A percentile compares a stretch with the other conserved stretches of the same genome.
These are phyloP conservation scores for Parafenestella ontariensis DNA, from an alignment of 2,329 filamentous ascomycete species.

Conservation along the genomic window DNA sequence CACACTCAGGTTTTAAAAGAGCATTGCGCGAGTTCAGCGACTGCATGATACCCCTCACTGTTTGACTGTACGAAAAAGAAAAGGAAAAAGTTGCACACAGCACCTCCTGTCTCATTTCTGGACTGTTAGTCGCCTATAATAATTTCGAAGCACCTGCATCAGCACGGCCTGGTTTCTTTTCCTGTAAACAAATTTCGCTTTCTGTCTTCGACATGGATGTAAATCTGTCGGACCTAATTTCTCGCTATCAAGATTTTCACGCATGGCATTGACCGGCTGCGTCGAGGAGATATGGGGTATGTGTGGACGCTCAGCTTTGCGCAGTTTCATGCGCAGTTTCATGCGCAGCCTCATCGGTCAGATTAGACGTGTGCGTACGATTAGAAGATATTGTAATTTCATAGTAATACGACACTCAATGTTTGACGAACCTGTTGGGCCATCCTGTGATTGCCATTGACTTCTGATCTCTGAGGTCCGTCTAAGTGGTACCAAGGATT, in stretches of 20 bases:
- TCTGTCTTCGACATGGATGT: slow-evolving; percentile 12
- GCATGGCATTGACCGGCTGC: slow-evolving; percentile 26
- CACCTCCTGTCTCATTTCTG: slow-evolving; percentile 20
- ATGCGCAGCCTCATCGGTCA: not conserved
- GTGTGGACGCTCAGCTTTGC: slow-evolving; percentile 1
- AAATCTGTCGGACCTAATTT: slow-evolving; percentile 22
- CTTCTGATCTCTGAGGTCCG: too few relatives aligned
- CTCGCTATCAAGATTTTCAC: slow-evolving; percentile 34
- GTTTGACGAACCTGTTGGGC: too few relatives aligned
- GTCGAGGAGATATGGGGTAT: slow-evolving; percentile 1
- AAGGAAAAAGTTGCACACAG: too few relatives aligned
- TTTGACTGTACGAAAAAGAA: slow-evolving; percentile 7
- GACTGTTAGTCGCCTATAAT: slow-evolving; percentile 15
- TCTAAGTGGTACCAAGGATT: too few relatives aligned
- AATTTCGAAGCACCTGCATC: slow-evolving; percentile 20
- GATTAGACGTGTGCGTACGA: not conserved
- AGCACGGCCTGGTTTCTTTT: slow-evolving; percentile 22
- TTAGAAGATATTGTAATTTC: not conserved
- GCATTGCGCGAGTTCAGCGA: slow-evolving; percentile 13
- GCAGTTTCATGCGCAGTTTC: not conserved
- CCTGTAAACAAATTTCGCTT: slow-evolving; percentile 10
- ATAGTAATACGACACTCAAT: slow-evolving; percentile 1
- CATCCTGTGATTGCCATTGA: not conserved
- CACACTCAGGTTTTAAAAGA: slow-evolving; percentile 36
- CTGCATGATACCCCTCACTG: slow-evolving; percentile 34